Evolutionary conservation across 2,329 filamentous ascomycete genomes (phyloP).

Genomic region (Penicillium sp.): DNA sequence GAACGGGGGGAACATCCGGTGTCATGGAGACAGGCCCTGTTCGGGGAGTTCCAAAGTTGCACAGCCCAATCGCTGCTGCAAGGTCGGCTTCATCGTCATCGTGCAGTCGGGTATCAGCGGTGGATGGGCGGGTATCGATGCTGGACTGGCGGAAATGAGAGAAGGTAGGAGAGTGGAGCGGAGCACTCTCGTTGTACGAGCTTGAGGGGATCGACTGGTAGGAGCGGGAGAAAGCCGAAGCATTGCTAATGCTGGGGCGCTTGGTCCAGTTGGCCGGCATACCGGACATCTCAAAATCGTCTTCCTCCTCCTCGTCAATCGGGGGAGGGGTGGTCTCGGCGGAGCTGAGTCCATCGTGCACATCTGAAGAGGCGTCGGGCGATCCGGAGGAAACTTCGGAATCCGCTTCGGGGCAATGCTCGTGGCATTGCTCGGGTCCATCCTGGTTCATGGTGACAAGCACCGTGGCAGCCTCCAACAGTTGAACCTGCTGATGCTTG

Average conservation of each 20-base stretch:
- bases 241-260: slow-evolving; percentile 53
- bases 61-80: slow-evolving; percentile 83
- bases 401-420: slow-evolving; percentile 65
- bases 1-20: slow-evolving; percentile 80
- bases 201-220: slow-evolving; percentile 70
- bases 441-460: slow-evolving; percentile 83
- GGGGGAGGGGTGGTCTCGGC: slow-evolving; percentile 91
- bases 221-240: slow-evolving; percentile 66
- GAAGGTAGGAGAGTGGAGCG: slow-evolving; percentile 48
- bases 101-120: slow-evolving; percentile 72
- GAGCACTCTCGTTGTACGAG: slow-evolving; percentile 57
- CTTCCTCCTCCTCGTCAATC: slow-evolving; percentile 56
- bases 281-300: slow-evolving; percentile 45
- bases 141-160: slow-evolving; percentile 70
- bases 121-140: slow-evolving; percentile 73
- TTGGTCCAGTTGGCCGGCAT: slow-evolving; percentile 55
- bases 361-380: slow-evolving; percentile 77
- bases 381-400: slow-evolving; percentile 83
- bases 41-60: slow-evolving; percentile 82
- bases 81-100: slow-evolving; percentile 84
- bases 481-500: slow-evolving; percentile 98
- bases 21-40: slow-evolving; percentile 63
- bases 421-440: slow-evolving; percentile 63
- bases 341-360: slow-evolving; percentile 73
- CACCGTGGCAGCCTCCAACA: slow-evolving; percentile 95